phyloP scores from a whole-genome alignment of 73 alveolate species.

The Paramecium tetraurelia region DNA sequence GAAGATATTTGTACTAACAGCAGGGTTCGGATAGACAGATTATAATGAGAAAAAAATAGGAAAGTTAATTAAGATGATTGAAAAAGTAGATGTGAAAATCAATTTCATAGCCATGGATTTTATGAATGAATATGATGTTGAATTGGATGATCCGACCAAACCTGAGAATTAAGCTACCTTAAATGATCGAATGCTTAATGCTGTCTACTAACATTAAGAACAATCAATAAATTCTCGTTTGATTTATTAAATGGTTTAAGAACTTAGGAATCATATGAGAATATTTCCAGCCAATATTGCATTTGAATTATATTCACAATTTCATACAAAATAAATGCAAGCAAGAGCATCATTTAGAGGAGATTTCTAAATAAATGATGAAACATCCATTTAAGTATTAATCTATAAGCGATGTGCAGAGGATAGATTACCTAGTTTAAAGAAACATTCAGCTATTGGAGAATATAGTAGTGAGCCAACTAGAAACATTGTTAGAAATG shows the following conservation, averaged over 20 bases:
- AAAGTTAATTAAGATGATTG: slow-evolving; percentile 51
- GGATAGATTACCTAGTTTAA: slow-evolving; percentile 89
- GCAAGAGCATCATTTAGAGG: slow-evolving; percentile 92
- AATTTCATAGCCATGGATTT: slow-evolving; percentile 54
- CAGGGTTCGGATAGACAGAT: slow-evolving; percentile 86
- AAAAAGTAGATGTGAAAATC: slow-evolving; percentile 52
- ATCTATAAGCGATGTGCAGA: slow-evolving; percentile 87
- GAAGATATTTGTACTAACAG: slow-evolving; percentile 89
- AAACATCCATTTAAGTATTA: slow-evolving; percentile 74
- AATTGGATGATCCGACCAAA: slow-evolving; percentile 70
- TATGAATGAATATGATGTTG: slow-evolving; percentile 47
- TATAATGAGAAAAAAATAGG: slow-evolving; percentile 54
- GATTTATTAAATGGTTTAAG: slow-evolving; percentile 72
- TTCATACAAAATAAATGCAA: slow-evolving; percentile 79
- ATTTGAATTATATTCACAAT: slow-evolving; percentile 84
- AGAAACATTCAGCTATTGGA: slow-evolving; percentile 82
- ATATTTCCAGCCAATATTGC: slow-evolving; percentile 94
- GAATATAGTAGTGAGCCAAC: slow-evolving; percentile 73
- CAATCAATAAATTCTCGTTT: slow-evolving; percentile 13
- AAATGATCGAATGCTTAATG: slow-evolving; percentile 27
- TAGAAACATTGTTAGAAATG: slow-evolving; percentile 76
- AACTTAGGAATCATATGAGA: slow-evolving; percentile 57
- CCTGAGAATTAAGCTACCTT: slow-evolving; percentile 69
- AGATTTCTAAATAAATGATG: slow-evolving; percentile 79
- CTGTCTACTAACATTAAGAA: background rate